Base-by-base conservation (phyloP, 257 asterid species). In the Lycium ferocissimum region DNA sequence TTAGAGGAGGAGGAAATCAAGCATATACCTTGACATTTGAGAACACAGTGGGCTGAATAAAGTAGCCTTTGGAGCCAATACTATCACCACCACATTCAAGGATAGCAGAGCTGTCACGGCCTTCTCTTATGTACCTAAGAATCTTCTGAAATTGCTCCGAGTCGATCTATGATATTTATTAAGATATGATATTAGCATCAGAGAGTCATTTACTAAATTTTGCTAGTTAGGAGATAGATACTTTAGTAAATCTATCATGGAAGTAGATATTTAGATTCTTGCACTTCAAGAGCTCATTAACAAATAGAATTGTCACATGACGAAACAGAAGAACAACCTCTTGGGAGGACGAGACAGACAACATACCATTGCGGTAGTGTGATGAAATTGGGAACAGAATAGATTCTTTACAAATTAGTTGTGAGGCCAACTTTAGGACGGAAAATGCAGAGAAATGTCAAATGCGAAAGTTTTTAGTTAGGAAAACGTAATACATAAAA, bases 11-110 rank as follows among this genome's bases (percentile, higher is more conserved):
- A 81, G 47, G 51, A 69, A 56, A 37, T 57, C 8, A 10, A 20
- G 51, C 37, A 47, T 58, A 75, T 91, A 93, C 98, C 98, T 93
- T 66, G 79, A 94, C 98, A 86, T 93, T 81, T 58, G 98, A 93
- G 86, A 94, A 93, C 18, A 94, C 96, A 1, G 98, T 94, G 18
- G 98, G 98, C 82, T 91, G 93, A 66, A 94, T 83, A 76, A 88
- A 94, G 93, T 26, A 94, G 59, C 98, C 98, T 88, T 92, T 92
- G 9, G 95, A 88, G 4, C 98, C 97, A 51, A 86, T 18, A 63
- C 89, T 89, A 63, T 87, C 91, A 0, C 98, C 97, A 86, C 98
- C 98, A 85, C 97, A 93, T 80, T 94, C 96, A 43, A 93, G 90
- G 0, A 86, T 90, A 18, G 98, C 97, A 20, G 87, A 86, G 85